Base-by-base conservation (phyloP, 169 alveolate genomes). In the Eimeria sp. region DNA sequence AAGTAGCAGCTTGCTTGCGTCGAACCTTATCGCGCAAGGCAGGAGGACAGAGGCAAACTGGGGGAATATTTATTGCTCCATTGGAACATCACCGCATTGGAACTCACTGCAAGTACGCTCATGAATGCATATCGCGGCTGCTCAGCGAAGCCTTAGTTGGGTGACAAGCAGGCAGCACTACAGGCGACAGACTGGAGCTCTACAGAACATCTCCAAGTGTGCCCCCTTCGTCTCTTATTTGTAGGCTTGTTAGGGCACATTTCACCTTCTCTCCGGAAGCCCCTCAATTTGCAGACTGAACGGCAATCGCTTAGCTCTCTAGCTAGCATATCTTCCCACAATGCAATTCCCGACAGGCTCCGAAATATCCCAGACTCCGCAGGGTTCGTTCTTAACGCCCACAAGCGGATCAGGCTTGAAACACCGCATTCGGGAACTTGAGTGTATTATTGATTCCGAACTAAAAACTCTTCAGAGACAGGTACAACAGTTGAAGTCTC, bases 391-490 rank as follows among this genome's bases (percentile, higher is more conserved):
- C 40, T 64, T 95, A 62, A 95, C 97, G 46, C 97, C 97, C 14
- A 95, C 97, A 37, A 95, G 95, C 77, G 97, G 97, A 23, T 87
- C 95, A 23, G 97, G 97, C 23, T 66, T 95, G 60, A 95, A 95
- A 62, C 97, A 95, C 77, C 95, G 97, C 58, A 87, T 95, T 52
- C 85, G 97, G 11, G 97, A 95, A 58, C 91, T 95, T 37, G 97
- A 95, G n/a, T 74, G 88, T 54, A 76, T 95, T 60, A 95, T 95
- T 27, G 97, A 95, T 18, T 85, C 95, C 30, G 97, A 95, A 62
- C 85, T 95, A 23, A 95, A 76, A 72, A 18, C 90, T 6, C 95
- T 87, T 27, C 97, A 95, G 58, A 8, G 90, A 16, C 95, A 95
- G 82, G 95, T 95, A n/a, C 95, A 95, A 56, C 90, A 82, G 94